Base-by-base conservation (phyloP, 257 asterid genomes). In the Capsicum pubescens region DNA sequence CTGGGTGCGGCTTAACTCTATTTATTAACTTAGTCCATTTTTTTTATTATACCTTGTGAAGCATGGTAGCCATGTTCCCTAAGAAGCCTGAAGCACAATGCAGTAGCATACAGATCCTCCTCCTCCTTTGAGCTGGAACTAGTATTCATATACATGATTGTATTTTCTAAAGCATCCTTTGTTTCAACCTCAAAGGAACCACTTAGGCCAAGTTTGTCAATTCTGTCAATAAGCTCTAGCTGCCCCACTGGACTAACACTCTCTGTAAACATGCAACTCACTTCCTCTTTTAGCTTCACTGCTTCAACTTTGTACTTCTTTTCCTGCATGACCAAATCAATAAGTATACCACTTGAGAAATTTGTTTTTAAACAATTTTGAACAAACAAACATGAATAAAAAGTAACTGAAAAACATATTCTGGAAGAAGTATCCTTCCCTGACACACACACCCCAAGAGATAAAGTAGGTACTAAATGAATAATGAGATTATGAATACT, bases 31-130 rank as follows among this genome's bases (percentile, higher is more conserved):
- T 6, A 6, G 48, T 44, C 0, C 8, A 44, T 44, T 6, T 44
- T 44, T 44, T 6, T 44, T 5, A 4, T 60, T 35, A 61, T 60
- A 19, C 96, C 95, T 87, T 83, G 89, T 32, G 95, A 82, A 79
- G 89, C 91, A 80, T 84, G 50, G 57, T 83, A 85, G 46, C 94
- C 95, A 58, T 87, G 86, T 59, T 89, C 91, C 87, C 94, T 89
- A 10, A 90, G 93, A 83, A 89, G 82, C 80, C 91, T 83, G 48
- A 91, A 90, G 85, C 84, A 83, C 50, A 89, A 48, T 0, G 93
- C 88, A 72, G 86, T 54, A 9, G 85, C 82, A 82, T 92, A 89
- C 3, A 72, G 88, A 63, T 87, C 87, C 3, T 67, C 13, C 3
- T 7, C 12, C 13, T 8, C 6, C 32, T 26, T 26, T 26, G 32